Conservation (phyloP, 83 land plant genomes). For the Picea abies region DNA sequence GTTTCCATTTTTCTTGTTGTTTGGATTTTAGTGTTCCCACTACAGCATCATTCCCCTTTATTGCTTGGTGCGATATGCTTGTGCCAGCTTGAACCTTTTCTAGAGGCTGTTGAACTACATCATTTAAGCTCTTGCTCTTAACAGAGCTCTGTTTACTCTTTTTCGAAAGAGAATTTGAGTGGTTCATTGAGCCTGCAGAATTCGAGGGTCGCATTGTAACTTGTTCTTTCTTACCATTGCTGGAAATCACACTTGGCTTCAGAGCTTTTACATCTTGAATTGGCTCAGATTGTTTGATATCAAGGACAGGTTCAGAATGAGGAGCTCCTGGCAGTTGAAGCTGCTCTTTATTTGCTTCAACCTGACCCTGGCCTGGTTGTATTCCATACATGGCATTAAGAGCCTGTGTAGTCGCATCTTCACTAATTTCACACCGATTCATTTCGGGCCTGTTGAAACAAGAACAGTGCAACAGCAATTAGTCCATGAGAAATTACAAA, state of each 20-base stretch:
- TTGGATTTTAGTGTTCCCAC: constrained; percentile 31
- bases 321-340: constrained; percentile 12
- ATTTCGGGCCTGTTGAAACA: constrained; percentile 68
- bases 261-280: constrained; percentile 20
- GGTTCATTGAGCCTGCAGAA: constrained; percentile 13
- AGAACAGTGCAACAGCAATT: not conserved
- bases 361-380: constrained; percentile 35
- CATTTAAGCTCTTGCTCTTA: constrained; percentile 57
- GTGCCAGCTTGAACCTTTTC: constrained; percentile 13
- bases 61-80: constrained; percentile 13
- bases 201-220: constrained; percentile 24
- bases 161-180: constrained; percentile 23
- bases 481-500: not conserved
- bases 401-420: constrained; percentile 77
- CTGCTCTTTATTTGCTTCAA: constrained; percentile 28
- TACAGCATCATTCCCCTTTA: constrained; percentile 28
- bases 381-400: constrained; percentile 29
- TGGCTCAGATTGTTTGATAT: constrained; percentile 24
- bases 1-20: constrained; percentile 48
- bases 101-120: constrained; percentile 40
- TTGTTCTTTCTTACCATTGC: constrained; percentile 50
- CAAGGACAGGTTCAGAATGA: constrained; percentile 17
- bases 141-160: constrained; percentile 34
- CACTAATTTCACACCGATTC: constrained; percentile 75
- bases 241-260: constrained; percentile 17